A percentile compares a stretch with the other conserved stretches of the same genome.
Conservation (phyloP, 108 stramenopile species). For the Cyclotella kingstonii region DNA sequence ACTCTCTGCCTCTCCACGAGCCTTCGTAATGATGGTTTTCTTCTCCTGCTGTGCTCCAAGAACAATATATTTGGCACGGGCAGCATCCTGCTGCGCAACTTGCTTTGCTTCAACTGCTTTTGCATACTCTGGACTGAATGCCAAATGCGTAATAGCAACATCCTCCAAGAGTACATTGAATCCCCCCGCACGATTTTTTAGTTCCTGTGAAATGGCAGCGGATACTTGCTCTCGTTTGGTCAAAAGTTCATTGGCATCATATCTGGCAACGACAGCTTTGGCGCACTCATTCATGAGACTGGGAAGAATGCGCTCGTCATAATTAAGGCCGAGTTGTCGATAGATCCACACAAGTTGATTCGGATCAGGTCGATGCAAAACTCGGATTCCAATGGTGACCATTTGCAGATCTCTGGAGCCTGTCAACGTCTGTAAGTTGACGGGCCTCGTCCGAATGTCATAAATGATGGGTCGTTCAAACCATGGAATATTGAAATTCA, state of each 20-base stretch:
- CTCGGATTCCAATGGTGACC: slow-evolving; percentile 99
- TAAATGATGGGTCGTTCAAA: slow-evolving; percentile 95
- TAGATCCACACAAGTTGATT: slow-evolving; percentile 92
- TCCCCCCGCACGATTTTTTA: slow-evolving; percentile 75
- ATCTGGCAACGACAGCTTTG: slow-evolving; percentile 98
- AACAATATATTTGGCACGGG: slow-evolving; percentile 97
- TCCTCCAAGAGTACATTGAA: slow-evolving; percentile 95
- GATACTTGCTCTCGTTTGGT: slow-evolving; percentile 98
- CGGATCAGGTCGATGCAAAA: slow-evolving; percentile 94
- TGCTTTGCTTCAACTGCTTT: slow-evolving; percentile 99
- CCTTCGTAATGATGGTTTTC: slow-evolving; percentile 98
- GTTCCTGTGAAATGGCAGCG: slow-evolving; percentile 75
- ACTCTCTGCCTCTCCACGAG: slow-evolving; percentile 98
- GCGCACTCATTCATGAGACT: slow-evolving; percentile 99
- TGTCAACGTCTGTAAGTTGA: slow-evolving; percentile 92
- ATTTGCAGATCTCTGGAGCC: slow-evolving; percentile 99
- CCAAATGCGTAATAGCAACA: slow-evolving; percentile 98
- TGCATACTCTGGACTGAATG: slow-evolving; percentile 98
- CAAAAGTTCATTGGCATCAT: slow-evolving; percentile 98
- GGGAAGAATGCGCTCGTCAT: slow-evolving; percentile 98
- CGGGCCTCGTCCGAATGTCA: slow-evolving; percentile 96
- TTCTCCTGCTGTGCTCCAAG: slow-evolving; percentile 97
- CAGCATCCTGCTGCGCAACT: slow-evolving; percentile 99
- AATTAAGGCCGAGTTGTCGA: slow-evolving; percentile 91
- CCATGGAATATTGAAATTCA: slow-evolving; percentile 98